Evolutionary conservation across 2,329 filamentous ascomycete species (phyloP), one percentile per base, ranked within the genome.

Genomic region (Pseudogymnoascus sp.): DNA sequence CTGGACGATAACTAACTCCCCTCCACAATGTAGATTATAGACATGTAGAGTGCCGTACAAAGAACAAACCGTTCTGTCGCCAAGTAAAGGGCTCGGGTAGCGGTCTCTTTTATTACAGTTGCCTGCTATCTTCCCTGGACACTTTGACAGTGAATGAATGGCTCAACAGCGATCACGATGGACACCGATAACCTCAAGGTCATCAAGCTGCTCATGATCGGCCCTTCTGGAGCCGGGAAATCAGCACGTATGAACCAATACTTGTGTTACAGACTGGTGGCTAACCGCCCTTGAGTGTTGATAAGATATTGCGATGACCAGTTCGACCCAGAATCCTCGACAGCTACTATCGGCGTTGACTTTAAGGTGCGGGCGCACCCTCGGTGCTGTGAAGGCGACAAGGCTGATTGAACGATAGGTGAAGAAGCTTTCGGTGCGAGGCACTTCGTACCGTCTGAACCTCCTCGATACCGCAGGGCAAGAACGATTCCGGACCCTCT

Each of bases 401-500:
- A 31, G 59, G 53, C 29, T 33, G 50, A 56, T 33, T 56, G 29
- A 33, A 19, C 19, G 15, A 29, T 64, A 83, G 80, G 76, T 78
- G 68, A 84, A 84, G 68, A 83, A 77, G 60, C 74, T 84, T 38
- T 79, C 78, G 13, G 77, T 84, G 63, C 77, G 78, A 59, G 81
- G 80, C 42, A 80, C 79, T 68, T 75, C 78, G 3, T 83, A 83
- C 67, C 76, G 80, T 26, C 69, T 84, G 21, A 82, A 80, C 53
- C 77, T 84, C 60, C 81, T 84, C 67, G 95, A 99, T 74, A 99
- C 95, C 0, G 95, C 95, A 4, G 95, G 95, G 61, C 97, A 96
- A 65, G 95, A 99, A 76, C 87, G 95, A 65, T 99, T 97, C 76
- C 90, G 95, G 67, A 96, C 91, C 64, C 93, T 97, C 40, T 96